Percentiles rank a stretch among this genome's conserved stretches.
These are phyloP conservation scores for Lactarius pseudohatsudake DNA, from an alignment of 768 basidiomycete species.

Conservation along the genomic window DNA sequence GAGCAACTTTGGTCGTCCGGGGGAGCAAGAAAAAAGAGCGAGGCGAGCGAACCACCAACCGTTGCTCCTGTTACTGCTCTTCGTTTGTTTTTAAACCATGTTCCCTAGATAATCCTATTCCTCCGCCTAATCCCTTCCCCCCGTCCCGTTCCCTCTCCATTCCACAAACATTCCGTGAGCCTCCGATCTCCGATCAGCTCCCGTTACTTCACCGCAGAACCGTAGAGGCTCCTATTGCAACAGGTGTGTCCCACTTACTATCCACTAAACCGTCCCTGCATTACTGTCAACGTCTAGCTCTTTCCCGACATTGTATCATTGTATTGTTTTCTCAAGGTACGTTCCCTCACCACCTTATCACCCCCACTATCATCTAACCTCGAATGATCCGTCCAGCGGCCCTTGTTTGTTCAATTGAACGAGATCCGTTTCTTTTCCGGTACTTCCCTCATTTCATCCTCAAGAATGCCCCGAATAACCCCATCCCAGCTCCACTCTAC, in stretches of 20 bases:
- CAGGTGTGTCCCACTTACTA: neutral
- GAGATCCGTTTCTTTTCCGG: neutral
- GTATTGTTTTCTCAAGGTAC: slow-evolving; percentile 14
- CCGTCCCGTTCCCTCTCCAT: neutral
- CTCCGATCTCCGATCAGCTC: neutral
- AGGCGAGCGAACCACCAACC: neutral
- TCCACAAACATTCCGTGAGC: neutral
- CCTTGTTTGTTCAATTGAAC: neutral
- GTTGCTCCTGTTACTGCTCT: neutral
- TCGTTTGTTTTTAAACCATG: neutral
- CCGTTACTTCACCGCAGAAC: neutral
- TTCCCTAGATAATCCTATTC: neutral
- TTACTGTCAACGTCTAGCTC: neutral
- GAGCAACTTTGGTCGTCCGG: no score
- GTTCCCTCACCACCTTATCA: neutral
- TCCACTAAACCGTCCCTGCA: neutral
- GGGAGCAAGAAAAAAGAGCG: no score
- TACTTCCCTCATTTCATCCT: neutral
- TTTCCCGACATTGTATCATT: slow-evolving; percentile 9
- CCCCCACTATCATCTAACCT: neutral
- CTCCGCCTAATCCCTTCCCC: neutral
- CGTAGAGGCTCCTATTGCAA: neutral
- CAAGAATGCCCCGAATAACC: neutral
- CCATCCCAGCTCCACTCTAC: neutral
- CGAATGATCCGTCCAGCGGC: neutral